A percentile compares a stretch with the other conserved stretches of the same genome.
Conservation (phyloP, 2,329 filamentous ascomycete genomes). For the Cladosporium sp. region DNA sequence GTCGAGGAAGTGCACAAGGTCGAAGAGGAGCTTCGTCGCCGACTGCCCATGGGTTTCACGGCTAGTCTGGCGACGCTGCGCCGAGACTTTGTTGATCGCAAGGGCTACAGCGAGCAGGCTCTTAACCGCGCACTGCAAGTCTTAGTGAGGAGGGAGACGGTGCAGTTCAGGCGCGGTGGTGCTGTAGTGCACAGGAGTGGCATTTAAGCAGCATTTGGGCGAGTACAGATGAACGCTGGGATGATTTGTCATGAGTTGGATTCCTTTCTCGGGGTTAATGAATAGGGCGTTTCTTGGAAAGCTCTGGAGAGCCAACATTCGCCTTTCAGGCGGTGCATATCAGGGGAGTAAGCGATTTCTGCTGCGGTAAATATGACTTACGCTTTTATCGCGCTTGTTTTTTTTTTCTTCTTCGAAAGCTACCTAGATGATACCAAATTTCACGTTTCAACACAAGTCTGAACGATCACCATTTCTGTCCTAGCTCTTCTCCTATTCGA, state of each 20-base stretch:
- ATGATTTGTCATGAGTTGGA: not conserved
- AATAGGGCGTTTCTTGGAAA: not conserved
- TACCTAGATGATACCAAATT: too few relatives aligned
- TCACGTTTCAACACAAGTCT: too few relatives aligned
- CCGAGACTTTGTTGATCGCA: conserved; percentile 86
- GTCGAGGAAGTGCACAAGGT: conserved; percentile 85
- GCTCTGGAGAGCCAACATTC: not conserved
- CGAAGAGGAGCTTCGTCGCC: conserved; percentile 80
- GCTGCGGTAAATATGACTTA: too few relatives aligned
- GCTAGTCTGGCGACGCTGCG: conserved; percentile 82
- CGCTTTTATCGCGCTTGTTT: too few relatives aligned
- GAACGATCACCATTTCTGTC: too few relatives aligned
- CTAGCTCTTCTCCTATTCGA: too few relatives aligned
- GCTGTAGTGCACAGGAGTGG: conserved; percentile 71
- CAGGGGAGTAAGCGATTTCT: too few relatives aligned
- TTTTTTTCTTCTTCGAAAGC: too few relatives aligned
- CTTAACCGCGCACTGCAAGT: conserved; percentile 81
- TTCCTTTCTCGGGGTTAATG: not conserved
- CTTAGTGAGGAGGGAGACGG: conserved; percentile 80
- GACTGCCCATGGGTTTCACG: conserved; percentile 88
- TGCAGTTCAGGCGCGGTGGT: conserved; percentile 74
- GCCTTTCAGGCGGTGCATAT: too few relatives aligned
- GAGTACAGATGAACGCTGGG: not conserved
- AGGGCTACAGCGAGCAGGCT: conserved; percentile 82
- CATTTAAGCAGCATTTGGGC: conserved; percentile 39